Conservation (phyloP, 768 basidiomycete species). For the Boletus sensibilis region DNA sequence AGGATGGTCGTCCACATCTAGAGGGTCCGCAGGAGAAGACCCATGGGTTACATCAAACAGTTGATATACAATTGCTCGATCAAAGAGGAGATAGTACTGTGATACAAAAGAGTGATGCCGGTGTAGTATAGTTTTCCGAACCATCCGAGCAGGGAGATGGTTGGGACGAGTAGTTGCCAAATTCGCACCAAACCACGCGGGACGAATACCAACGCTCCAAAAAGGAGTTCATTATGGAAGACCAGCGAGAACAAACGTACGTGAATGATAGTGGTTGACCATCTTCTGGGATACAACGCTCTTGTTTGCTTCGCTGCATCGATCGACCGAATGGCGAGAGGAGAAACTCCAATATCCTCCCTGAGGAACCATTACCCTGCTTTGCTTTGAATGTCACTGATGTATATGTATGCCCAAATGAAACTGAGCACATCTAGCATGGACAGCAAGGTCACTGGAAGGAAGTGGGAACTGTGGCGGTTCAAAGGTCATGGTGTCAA, state of each 20-base stretch:
- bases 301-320: not conserved
- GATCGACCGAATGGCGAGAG: too few species aligned
- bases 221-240: not conserved
- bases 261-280: too few species aligned
- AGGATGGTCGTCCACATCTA: constrained; percentile 14
- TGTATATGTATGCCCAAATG: not conserved
- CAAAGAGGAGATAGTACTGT: not conserved
- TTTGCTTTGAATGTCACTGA: not conserved
- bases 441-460: not conserved
- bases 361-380: not conserved
- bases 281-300: too few species aligned
- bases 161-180: not conserved
- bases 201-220: not conserved
- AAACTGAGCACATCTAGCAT: not conserved
- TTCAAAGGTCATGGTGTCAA: too few species aligned
- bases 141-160: not conserved
- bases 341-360: too few species aligned
- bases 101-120: not conserved
- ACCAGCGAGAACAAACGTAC: too few species aligned
- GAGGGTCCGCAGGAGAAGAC: constrained; percentile 16
- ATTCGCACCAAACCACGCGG: not conserved
- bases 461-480: too few species aligned
- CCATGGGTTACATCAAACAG: constrained; percentile 10
- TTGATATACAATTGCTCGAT: constrained; percentile 5
- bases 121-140: not conserved